Conservation (phyloP, 306 rosid genomes). For the Phaseolus lunatus region DNA sequence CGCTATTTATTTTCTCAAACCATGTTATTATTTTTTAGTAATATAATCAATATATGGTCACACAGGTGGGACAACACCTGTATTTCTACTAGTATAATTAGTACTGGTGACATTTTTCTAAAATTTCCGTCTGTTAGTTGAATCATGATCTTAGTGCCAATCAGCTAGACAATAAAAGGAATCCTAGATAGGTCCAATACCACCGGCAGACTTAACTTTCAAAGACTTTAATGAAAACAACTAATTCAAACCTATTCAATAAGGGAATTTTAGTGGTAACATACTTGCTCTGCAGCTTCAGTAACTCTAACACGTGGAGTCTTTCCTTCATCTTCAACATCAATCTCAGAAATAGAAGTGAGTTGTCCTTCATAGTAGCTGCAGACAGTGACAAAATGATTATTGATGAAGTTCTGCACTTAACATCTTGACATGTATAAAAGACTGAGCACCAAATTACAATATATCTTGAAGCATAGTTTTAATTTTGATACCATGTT, state of each 20-base stretch:
- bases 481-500: neutral
- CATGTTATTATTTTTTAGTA: too few relatives aligned
- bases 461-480: conserved; percentile 29
- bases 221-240: neutral
- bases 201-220: neutral
- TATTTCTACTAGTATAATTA: neutral
- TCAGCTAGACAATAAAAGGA: conserved; percentile 12
- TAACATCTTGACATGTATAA: neutral
- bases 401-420: neutral
- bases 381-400: conserved; percentile 42
- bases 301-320: conserved; percentile 60
- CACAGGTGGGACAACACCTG: too few relatives aligned
- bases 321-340: conserved; percentile 59
- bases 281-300: conserved; percentile 92
- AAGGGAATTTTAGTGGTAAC: conserved; percentile 6
- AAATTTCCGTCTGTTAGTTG: neutral
- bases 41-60: too few relatives aligned
- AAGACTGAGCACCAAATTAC: conserved; percentile 13
- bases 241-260: conserved; percentile 30
- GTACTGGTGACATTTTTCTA: neutral
- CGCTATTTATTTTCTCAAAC: too few relatives aligned
- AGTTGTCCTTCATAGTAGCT: conserved; percentile 96
- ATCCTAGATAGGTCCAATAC: neutral
- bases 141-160: neutral
- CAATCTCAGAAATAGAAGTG: conserved; percentile 78